Evolutionary conservation across 768 basidiomycete genomes (phyloP), one percentile per base, ranked within the genome.

Genomic region (Leccinum incarnatum): DNA sequence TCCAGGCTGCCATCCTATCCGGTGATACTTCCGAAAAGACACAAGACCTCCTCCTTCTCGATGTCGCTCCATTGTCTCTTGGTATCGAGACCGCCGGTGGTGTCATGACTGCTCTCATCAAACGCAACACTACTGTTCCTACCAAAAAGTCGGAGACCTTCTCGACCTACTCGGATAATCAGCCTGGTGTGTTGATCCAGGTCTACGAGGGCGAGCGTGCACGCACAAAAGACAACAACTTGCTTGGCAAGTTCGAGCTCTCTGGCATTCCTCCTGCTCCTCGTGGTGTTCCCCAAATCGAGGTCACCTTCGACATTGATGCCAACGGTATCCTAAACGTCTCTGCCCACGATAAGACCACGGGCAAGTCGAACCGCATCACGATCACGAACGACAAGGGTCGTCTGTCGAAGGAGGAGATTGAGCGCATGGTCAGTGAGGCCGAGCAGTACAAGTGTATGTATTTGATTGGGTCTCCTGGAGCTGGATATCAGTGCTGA

Each of bases 71-170:
- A 59, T 78, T 94, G 52, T 94, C 92, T 55, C 84, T 88, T 61
- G 95, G 95, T 87, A 97, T 98, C 70, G 96, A 98, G 81, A 98
- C 96, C 40, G 94, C 95, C 63, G 96, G 95, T 76, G 96, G 96
- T 85, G 95, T 98, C 73, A 95, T 98, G 93, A 98, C 96, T 29
- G 85, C 94, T 50, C 88, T 98, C 74, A 98, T 98, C 83, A 95
- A 95, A 80, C 89, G 95, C 55, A 98, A 98, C 83, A 98, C 96
- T 63, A 97, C 94, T 52, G 93, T 98, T 65, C 96, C 96, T 27
- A 97, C 95, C 68, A 97, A 96, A 81, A 98, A 97, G 81, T 95
- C 95, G 8, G 94, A 98, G 79, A 93, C 89, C 70, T 97, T 98
- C 86, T 98, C 95, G 40, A 98, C 96, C 19, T 95, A 96, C 82